Evolutionary conservation across 306 rosid species (phyloP), one percentile per base, ranked within the genome.

Genomic region (Cajanus cajan): DNA sequence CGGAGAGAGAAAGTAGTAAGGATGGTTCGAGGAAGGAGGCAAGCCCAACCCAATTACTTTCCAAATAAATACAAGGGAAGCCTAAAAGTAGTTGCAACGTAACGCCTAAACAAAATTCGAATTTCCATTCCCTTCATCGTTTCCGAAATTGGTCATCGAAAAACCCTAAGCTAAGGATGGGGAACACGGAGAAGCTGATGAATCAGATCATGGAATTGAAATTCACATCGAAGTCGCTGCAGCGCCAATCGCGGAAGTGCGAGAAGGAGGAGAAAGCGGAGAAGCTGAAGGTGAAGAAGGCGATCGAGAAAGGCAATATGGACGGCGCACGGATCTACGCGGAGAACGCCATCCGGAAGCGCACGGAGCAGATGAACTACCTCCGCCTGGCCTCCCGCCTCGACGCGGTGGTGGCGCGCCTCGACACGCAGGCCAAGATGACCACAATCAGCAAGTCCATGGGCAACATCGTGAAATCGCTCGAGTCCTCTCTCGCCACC

Each of bases 381-480:
- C 98, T 94, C 73, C 96, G 98, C 0, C 90, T 94, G 13, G 66
- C 97, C 1, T 94, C 98, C 19, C 91, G 98, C 18, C 94, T 94
- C 4, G 98, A 94, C 77, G 98, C 98, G 13, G 98, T 94, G 5
- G 97, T 92, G 41, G 97, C 98, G 4, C 97, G 98, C 7, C 96
- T 94, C 33, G 98, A 94, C 68, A 94, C 98, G 21, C 98, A 92
- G 82, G 98, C 98, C 69, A 94, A 94, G 92, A 94, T 94, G 98
- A 31, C 86, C 50, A 92, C 96, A 31, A 94, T 94, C 78, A 90
- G 79, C 86, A 94, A 94, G 82, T 92, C 98, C 5, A 94, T 94
- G 98, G 94, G 82, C 0, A 87, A 86, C 75, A 94, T 94, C 68
- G 98, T 94, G n/a, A 94, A 94, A 70, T 92, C 98, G 4, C 54